Evolutionary conservation across 169 alveolate species (phyloP).

Genomic region (Fabrea salina): DNA sequence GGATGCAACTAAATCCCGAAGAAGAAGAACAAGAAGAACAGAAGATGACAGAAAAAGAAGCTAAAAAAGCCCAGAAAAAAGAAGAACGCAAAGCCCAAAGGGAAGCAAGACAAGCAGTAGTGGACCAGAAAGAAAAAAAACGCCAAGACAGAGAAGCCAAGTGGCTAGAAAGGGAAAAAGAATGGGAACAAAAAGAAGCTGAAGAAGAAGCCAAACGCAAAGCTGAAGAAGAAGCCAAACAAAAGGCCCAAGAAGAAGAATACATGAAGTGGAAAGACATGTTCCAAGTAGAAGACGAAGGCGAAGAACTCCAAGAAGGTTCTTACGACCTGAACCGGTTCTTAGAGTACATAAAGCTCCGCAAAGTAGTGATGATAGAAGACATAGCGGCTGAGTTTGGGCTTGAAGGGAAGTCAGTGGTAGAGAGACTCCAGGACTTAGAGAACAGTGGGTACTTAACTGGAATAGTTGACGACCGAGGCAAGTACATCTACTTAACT

Average conservation of each 20-base stretch:
- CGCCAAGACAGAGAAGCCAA: slow-evolving; percentile 47
- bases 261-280: slow-evolving; percentile 62
- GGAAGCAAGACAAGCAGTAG: slow-evolving; percentile 37
- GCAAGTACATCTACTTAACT: slow-evolving; percentile 76
- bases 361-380: slow-evolving; percentile 70
- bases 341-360: slow-evolving; percentile 52
- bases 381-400: slow-evolving; percentile 76
- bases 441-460: slow-evolving; percentile 56
- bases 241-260: slow-evolving; percentile 55
- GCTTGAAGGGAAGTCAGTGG: slow-evolving; percentile 54
- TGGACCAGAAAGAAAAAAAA: slow-evolving; percentile 46
- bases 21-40: slow-evolving; percentile 25
- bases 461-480: slow-evolving; percentile 81
- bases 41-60: slow-evolving; percentile 33
- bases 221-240: slow-evolving; percentile 48
- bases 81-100: slow-evolving; percentile 32
- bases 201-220: slow-evolving; percentile 54
- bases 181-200: slow-evolving; percentile 53
- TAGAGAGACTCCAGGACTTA: slow-evolving; percentile 61
- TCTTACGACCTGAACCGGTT: slow-evolving; percentile 57
- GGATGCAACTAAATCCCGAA: neutral
- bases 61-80: slow-evolving; percentile 39
- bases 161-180: slow-evolving; percentile 56
- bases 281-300: slow-evolving; percentile 58
- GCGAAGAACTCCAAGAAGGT: slow-evolving; percentile 42